Percentiles rank a stretch among this genome's conserved stretches.
phyloP scores from a whole-genome alignment of 805 yeast species.

The Yamadazyma olivae region DNA sequence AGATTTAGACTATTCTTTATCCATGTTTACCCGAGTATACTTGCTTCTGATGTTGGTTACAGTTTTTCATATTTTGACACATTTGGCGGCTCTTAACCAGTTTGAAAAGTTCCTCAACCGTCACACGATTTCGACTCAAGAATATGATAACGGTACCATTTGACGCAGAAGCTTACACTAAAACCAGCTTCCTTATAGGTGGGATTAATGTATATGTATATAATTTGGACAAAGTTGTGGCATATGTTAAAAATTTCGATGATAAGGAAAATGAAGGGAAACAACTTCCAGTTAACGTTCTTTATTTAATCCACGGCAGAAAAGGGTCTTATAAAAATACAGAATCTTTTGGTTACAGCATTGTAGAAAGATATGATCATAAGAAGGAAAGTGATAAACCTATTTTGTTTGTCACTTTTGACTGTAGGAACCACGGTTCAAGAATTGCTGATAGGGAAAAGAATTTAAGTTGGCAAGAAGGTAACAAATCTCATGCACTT shows the following conservation, averaged over 20 bases:
- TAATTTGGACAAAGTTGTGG: slow-evolving; percentile 31
- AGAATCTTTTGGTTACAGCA: slow-evolving; percentile 37
- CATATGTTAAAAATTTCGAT: slow-evolving; percentile 20
- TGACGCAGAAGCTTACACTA: slow-evolving; percentile 13
- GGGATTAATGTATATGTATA: slow-evolving; percentile 46
- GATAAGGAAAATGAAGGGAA: slow-evolving; percentile 6
- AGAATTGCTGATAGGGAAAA: slow-evolving; percentile 31
- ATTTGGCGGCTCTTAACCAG: too few relatives aligned
- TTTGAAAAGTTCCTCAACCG: too few relatives aligned
- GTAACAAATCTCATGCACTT: slow-evolving; percentile 48
- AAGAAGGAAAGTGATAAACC: slow-evolving; percentile 19
- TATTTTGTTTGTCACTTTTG: slow-evolving; percentile 49
- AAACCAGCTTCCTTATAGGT: slow-evolving; percentile 29
- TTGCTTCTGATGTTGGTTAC: too few relatives aligned
- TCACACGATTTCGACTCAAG: too few relatives aligned
- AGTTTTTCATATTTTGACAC: too few relatives aligned
- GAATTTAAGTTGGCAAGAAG: slow-evolving; percentile 45
- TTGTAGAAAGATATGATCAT: slow-evolving; percentile 25
- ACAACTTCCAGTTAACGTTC: slow-evolving; percentile 31
- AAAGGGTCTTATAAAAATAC: slow-evolving; percentile 34
- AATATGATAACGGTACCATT: slow-evolving; percentile 2
- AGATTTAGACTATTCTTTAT: too few relatives aligned
- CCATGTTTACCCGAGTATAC: too few relatives aligned
- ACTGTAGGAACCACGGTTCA: slow-evolving; percentile 55
- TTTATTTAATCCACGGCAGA: slow-evolving; percentile 48